Conservation (phyloP, 345 rosid genomes). For the Excoecaria agallocha region DNA sequence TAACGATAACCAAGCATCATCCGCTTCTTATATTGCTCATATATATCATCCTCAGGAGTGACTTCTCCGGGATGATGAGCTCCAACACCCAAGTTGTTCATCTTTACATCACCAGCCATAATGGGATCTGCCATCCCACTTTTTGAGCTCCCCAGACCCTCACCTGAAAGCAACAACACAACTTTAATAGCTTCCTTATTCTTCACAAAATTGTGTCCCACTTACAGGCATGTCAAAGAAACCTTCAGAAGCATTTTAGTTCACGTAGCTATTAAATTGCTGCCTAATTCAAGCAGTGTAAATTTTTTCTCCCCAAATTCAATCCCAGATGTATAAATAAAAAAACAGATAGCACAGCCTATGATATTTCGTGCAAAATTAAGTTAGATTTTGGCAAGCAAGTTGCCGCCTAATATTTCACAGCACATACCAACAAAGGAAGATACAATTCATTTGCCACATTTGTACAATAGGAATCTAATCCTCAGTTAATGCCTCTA, state of each 20-base stretch:
- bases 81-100: conserved; percentile 89
- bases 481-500: not conserved
- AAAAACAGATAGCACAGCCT: not conserved
- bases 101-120: conserved; percentile 82
- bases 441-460: not conserved
- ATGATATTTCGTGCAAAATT: not conserved
- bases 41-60: conserved; percentile 85
- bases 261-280: not conserved
- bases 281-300: not conserved
- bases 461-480: not conserved
- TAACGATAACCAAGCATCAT: conserved; percentile 98
- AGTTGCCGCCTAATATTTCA: not conserved
- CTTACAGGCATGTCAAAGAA: not conserved
- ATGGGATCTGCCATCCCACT: conserved; percentile 94
- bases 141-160: conserved; percentile 93
- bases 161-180: conserved; percentile 51
- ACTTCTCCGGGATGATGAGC: conserved; percentile 96
- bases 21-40: conserved; percentile 98
- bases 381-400: not conserved
- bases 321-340: not conserved
- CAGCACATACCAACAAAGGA: not conserved
- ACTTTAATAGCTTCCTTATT: not conserved
- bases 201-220: not conserved
- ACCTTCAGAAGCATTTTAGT: not conserved
- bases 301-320: not conserved